Conservation (phyloP, 2,329 filamentous ascomycete species). For the Rhynchosporium secalis region DNA sequence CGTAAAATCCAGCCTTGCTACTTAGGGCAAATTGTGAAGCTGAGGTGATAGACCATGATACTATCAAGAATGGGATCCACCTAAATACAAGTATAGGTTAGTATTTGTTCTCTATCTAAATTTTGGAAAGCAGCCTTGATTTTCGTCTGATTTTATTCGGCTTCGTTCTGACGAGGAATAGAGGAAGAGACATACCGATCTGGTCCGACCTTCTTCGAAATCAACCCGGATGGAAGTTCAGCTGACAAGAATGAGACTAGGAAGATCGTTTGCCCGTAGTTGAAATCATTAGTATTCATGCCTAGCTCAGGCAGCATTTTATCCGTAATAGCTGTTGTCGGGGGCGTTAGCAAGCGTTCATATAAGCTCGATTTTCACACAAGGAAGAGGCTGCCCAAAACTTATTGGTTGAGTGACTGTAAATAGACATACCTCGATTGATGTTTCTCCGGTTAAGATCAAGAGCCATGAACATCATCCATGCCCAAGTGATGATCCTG, state of each 20-base stretch:
- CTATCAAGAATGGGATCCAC: constrained; percentile 52
- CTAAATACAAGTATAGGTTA: constrained; percentile 15
- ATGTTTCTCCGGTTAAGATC: constrained; percentile 18
- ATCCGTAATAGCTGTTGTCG: constrained; percentile 22
- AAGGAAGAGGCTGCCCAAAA: too few species aligned
- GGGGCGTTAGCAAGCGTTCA: too few species aligned
- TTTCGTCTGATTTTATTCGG: too few species aligned
- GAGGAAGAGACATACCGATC: constrained; percentile 36
- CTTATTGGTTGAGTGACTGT: neutral
- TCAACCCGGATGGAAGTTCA: constrained; percentile 60
- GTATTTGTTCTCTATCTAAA: too few species aligned
- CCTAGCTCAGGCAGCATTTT: constrained; percentile 51
- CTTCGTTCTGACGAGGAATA: neutral
- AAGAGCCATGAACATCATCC: constrained; percentile 20
- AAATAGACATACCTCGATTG: constrained; percentile 10
- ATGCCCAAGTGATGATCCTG: constrained; percentile 19
- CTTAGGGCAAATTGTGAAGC: constrained; percentile 18
- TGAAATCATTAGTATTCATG: constrained; percentile 48
- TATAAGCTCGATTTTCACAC: too few species aligned
- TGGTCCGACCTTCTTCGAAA: constrained; percentile 56
- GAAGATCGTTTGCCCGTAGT: constrained; percentile 45
- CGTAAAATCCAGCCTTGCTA: constrained; percentile 18
- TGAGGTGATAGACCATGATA: constrained; percentile 50
- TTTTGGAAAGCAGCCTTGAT: too few species aligned
- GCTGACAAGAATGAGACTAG: constrained; percentile 50